A percentile compares a stretch with the other conserved stretches of the same genome.
Conservation (phyloP, 805 yeast genomes). For the Saturnispora ahearnii region DNA sequence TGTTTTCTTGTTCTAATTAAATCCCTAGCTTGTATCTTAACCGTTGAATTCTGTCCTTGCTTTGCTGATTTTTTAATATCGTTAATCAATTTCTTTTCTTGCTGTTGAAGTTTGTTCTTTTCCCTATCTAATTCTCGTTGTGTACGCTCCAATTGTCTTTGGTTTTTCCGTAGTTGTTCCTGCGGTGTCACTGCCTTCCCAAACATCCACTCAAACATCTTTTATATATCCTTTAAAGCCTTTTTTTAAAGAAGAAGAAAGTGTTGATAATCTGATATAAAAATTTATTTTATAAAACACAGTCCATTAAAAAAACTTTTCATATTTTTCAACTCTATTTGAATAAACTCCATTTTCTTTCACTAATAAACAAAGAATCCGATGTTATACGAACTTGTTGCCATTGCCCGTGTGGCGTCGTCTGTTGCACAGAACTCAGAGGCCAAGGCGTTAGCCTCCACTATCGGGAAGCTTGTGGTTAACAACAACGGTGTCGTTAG, state of each 20-base stretch:
- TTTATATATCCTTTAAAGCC: not conserved
- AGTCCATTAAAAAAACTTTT: not conserved
- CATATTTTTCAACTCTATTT: not conserved
- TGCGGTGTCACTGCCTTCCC: conserved; percentile 93
- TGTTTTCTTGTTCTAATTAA: conserved; percentile 79
- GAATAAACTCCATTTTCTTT: not conserved
- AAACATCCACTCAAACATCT: conserved; percentile 86
- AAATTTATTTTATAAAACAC: not conserved
- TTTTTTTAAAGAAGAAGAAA: not conserved
- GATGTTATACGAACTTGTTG: conserved; percentile 87
- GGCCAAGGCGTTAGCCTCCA: conserved; percentile 47
- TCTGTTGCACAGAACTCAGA: conserved; percentile 45
- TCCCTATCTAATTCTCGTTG: conserved; percentile 91
- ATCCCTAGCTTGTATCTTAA: conserved; percentile 93
- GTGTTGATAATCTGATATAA: not conserved
- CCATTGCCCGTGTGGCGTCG: conserved; percentile 74
- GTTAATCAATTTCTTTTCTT: conserved; percentile 76
- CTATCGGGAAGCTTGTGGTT: conserved; percentile 74
- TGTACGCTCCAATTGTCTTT: conserved; percentile 87
- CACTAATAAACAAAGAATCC: not conserved
- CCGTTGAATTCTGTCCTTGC: conserved; percentile 77
- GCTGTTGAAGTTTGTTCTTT: conserved; percentile 73
- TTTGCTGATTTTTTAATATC: conserved; percentile 92
- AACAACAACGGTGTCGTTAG: conserved; percentile 93
- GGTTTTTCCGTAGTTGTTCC: conserved; percentile 89